Base-by-base conservation (phyloP, 1,139 yeast genomes). In the Yamadazyma blattariae region DNA sequence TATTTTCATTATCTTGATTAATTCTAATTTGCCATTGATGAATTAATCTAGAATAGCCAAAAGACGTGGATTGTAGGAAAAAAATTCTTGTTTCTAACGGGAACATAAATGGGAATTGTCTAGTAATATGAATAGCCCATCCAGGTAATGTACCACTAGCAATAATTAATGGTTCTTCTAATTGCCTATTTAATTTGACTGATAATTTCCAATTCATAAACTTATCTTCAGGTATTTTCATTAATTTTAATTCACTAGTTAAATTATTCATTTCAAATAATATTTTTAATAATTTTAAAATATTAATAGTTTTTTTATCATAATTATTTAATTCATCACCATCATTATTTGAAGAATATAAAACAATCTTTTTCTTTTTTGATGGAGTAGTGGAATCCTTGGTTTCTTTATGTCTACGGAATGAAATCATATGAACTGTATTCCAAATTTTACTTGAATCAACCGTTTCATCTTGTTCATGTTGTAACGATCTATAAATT, bases 161-260 rank as follows among this genome's bases (percentile, higher is more conserved):
- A 32, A 90, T 92, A 23, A 90, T 75, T 39, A 90, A 63, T 0
- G 96, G 95, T 45, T 92, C 97, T 49, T 90, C 97, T 27, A 92
- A 59, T 57, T 90, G 97, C 34, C 95, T 67, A 43, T 86, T 84
- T 38, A 92, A 65, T 55, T 90, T 92, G 1, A 95, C 95, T 3
- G 96, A 82, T 22, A 92, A 59, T 51, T 89, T 90, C 61, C 90
- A 79, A 52, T 87, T 90, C 49, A 82, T 64, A 50, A 89, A 90
- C 10, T 73, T 63, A 19, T 63, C 66, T 0, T 74, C 56, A 9
- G 77, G 56, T 2, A 47, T 35, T 7, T 32, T 35, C 5, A 17
- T 7, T 5, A 17, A 17, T 4, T 29, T 37, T 7, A 42, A 40
- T n/a, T 39, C 38, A 2, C 38, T 27, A 25, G 60, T 62, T n/a